These are phyloP conservation scores for Triglochin maritima DNA, from an alignment of 106 monocot species.

Conservation along the genomic window DNA sequence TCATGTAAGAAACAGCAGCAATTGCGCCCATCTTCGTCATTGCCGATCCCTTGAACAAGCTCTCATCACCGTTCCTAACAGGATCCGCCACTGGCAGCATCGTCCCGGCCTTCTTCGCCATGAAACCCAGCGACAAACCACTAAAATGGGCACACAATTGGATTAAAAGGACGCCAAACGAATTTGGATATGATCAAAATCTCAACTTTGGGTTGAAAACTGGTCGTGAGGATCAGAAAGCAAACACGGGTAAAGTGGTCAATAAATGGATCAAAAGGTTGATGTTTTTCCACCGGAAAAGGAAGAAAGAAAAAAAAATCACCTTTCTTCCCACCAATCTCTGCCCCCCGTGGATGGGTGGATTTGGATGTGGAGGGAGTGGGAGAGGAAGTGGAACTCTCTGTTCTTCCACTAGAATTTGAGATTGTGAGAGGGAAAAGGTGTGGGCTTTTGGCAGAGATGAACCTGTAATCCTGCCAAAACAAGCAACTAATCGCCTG, in stretches of 20 bases:
- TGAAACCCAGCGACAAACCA: neutral
- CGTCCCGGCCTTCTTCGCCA: constrained; percentile 19
- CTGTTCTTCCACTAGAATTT: too few species aligned
- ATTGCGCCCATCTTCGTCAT: constrained; percentile 72
- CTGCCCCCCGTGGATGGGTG: neutral
- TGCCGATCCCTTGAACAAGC: constrained; percentile 60
- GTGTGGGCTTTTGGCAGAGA: too few species aligned
- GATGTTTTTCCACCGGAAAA: neutral
- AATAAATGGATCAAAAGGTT: neutral
- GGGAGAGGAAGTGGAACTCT: neutral
- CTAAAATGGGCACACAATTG: too few species aligned
- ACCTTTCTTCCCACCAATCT: neutral
- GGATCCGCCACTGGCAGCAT: constrained; percentile 39
- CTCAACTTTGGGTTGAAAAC: neutral
- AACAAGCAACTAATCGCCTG: too few species aligned
- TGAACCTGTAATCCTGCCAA: too few species aligned
- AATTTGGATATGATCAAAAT: neutral
- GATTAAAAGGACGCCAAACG: too few species aligned
- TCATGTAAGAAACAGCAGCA: constrained; percentile 82
- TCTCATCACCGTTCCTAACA: constrained; percentile 24
- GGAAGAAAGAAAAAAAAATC: neutral
- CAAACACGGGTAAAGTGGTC: neutral
- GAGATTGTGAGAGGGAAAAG: too few species aligned
- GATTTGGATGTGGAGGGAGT: neutral
- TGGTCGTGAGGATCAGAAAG: neutral